phyloP scores from a whole-genome alignment of 2,329 filamentous ascomycete genomes.

The Pezizomycotina sp. region DNA sequence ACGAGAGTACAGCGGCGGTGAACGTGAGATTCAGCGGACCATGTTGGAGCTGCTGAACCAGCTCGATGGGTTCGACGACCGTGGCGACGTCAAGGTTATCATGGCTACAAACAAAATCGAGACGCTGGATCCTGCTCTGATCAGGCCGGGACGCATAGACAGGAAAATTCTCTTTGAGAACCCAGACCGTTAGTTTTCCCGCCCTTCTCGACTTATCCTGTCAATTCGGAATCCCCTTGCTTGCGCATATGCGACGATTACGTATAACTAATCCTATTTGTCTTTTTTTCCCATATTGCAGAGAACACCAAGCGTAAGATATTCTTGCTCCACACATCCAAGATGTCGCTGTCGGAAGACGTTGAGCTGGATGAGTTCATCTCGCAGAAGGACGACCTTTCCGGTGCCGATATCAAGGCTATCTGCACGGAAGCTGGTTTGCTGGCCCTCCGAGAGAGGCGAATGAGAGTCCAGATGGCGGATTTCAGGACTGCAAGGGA shows the following conservation, averaged over 20 bases:
- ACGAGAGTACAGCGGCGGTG: constrained; percentile 95
- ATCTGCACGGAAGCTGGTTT: constrained; percentile 96
- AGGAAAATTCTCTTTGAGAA: constrained; percentile 80
- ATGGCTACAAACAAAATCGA: constrained; percentile 99
- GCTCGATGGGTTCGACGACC: constrained; percentile 95
- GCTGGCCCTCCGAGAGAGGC: constrained; percentile 79
- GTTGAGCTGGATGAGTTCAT: constrained; percentile 99
- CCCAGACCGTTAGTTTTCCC: constrained; percentile 44
- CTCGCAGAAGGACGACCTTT: constrained; percentile 92
- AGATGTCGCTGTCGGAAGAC: constrained; percentile 92
- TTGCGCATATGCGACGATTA: background rate
- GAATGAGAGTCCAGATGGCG: constrained; percentile 98
- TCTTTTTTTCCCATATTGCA: constrained; percentile 21
- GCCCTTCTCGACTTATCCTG: no score
- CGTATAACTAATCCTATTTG: constrained; percentile 23
- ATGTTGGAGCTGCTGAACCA: constrained; percentile 98
- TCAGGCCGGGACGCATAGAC: constrained; percentile 93
- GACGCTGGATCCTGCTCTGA: constrained; percentile 84
- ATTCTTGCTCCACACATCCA: constrained; percentile 91
- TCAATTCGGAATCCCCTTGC: background rate
- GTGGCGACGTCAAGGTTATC: constrained; percentile 96
- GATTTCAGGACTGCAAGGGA: constrained; percentile 89
- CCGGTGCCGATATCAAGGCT: constrained; percentile 94
- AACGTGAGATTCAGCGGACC: constrained; percentile 92
- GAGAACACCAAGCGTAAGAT: constrained; percentile 95